Base-by-base conservation (phyloP, 164 flowering plant genomes). In the Vitis rotundifolia region DNA sequence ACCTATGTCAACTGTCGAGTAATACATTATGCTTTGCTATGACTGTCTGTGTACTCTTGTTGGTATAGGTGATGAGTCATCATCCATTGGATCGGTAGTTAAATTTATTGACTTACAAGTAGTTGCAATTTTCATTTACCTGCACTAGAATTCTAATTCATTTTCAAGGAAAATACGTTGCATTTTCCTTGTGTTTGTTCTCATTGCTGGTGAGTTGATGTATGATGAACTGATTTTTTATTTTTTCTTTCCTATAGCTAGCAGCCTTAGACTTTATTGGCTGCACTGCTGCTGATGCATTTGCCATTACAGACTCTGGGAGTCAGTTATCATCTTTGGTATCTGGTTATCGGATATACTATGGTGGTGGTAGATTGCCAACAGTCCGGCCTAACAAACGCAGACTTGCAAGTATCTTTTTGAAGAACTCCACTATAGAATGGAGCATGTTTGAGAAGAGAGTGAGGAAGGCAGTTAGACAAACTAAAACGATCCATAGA, bases 271-370 rank as follows among this genome's bases (percentile, higher is more conserved):
- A 96, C 77, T 96, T 90, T 85, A 93, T 96, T 78, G 97, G 78
- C 60, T 90, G 98, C 82, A 84, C 95, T 5, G 98, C 93, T 63
- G 80, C 99, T 1, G 91, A 91, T 80, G 91, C 85, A 51, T 96
- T 96, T 81, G 94, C 97, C 68, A 93, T 96, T 93, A 96, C 98
- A 12, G 99, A 96, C 69, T 88, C 99, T 4, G 99, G 99, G 48
- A 93, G 99, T 74, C 99, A 93, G 69, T 79, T 96, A 60, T 93
- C 98, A 57, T 91, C 99, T 52, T 59, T 96, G 69, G 93, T 96
- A 2, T 86, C 99, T 49, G 99, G 99, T 70, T 93, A 81, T 63
- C 85, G 98, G 48, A 85, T 89, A 63, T 93, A 92, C 69, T 89
- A 78, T 68, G 99, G 98, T 14, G 91, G 83, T 49, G 98, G 97